Evolutionary conservation across 176 grass and related monocot genomes (phyloP), one percentile per base, ranked within the genome.

Genomic region (Zizania latifolia): DNA sequence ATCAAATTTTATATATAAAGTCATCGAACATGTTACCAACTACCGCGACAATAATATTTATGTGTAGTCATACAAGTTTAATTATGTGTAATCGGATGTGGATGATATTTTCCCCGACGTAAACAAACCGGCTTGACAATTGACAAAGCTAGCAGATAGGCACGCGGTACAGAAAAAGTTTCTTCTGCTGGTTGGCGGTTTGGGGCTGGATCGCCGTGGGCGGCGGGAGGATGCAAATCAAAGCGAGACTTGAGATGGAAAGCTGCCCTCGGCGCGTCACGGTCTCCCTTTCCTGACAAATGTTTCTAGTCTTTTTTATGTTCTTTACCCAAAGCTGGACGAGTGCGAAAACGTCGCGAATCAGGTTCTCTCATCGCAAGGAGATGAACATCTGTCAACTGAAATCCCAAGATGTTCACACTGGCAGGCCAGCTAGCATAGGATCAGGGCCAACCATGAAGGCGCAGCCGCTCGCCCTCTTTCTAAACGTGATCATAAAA

Each of bases 361-460:
- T 82, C 78, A 0, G 84, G 72, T 82, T 87, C 85, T 16, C 23
- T 10, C 4, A n/a, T 41, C 0, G 27, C 1, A 19, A 2, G 30
- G 5, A 50, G 61, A 10, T 33, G 32, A 32, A 19, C 17, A 68
- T 74, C 31, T 22, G 48, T 53, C 48, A 51, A 22, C 48, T 22
- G 34, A 14, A 14, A 57, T 64, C 33, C 43, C n/a, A 65, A 78
- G 57, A 26, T 31, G 70, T 75, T 86, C 70, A 39, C 62, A 69
- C 62, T 2, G 19, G 7, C 0, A n/a, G n/a, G n/a, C 43, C 21
- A 53, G 46, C 46, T 22, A 21, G 48, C n/a, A 36, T 36, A 53
- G 48, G n/a, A n/a, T n/a, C n/a, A n/a, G n/a, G n/a, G n/a, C n/a
- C n/a, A n/a, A n/a, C n/a, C n/a, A n/a, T n/a, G n/a, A n/a, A n/a